Evolutionary conservation across 2,329 filamentous ascomycete species (phyloP).

Genomic region (Fusarium piperis): DNA sequence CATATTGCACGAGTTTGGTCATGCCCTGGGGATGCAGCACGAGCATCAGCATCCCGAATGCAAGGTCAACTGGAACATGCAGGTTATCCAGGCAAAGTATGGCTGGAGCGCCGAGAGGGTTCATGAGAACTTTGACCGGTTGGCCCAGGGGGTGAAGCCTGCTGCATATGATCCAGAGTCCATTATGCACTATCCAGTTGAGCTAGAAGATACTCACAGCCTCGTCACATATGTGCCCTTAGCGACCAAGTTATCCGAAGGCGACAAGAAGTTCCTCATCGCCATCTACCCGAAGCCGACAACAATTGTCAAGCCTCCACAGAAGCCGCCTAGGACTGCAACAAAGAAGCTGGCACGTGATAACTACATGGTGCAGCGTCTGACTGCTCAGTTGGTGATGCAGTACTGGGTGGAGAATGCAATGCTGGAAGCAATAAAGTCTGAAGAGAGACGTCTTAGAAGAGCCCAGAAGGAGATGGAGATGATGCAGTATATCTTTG

Average conservation of each 20-base stretch:
- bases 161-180: background rate
- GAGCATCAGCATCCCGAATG: conserved; percentile 9
- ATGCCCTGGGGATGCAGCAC: conserved; percentile 11
- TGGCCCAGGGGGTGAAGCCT: background rate
- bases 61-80: background rate
- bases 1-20: conserved; percentile 20
- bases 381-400: background rate
- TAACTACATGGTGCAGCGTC: background rate
- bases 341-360: background rate
- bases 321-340: background rate
- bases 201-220: background rate
- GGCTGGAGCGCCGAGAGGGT: background rate
- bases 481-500: background rate
- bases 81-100: background rate
- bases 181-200: background rate
- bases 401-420: background rate
- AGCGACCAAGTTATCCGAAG: background rate
- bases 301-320: background rate
- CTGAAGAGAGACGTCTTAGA: background rate
- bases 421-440: background rate
- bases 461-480: background rate
- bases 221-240: background rate
- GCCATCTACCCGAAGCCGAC: background rate
- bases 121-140: background rate
- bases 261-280: background rate